Conservation (phyloP, 2,329 filamentous ascomycete species). For the Phialophora verrucosa region DNA sequence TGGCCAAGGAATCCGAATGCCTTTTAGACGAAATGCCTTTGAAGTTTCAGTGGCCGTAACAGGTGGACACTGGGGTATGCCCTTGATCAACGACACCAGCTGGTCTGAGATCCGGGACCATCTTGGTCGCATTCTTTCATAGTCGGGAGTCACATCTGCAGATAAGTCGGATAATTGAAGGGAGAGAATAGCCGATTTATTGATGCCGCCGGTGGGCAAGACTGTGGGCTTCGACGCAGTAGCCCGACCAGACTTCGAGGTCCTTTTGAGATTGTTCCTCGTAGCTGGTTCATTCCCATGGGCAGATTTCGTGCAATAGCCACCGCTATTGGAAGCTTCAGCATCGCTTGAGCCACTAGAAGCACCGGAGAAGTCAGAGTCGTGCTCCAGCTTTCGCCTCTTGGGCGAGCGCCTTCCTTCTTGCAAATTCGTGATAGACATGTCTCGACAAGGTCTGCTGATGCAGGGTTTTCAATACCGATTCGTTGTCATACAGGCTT, state of each 20-base stretch:
- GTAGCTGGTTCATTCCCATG: not conserved
- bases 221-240: conserved; percentile 9
- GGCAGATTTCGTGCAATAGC: not conserved
- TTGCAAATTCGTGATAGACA: not conserved
- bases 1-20: conserved; percentile 80
- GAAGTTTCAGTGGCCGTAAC: conserved; percentile 68
- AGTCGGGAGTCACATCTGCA: conserved; percentile 61
- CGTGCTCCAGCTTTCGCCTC: conserved; percentile 1
- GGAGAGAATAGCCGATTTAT: conserved; percentile 28
- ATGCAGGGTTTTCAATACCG: not conserved
- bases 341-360: not conserved
- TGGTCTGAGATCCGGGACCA: conserved; percentile 60
- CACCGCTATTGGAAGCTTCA: not conserved
- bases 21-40: conserved; percentile 68
- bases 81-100: conserved; percentile 61
- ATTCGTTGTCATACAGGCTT: not conserved
- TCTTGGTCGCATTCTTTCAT: conserved; percentile 52
- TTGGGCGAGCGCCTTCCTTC: not conserved
- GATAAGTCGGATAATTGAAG: conserved; percentile 70
- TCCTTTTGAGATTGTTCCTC: conserved; percentile 1
- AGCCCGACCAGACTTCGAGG: not conserved
- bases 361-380: not conserved
- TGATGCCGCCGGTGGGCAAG: conserved; percentile 29
- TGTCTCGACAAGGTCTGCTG: not conserved
- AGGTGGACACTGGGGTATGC: conserved; percentile 58